phyloP scores from a whole-genome alignment of 2,329 filamentous ascomycete genomes.

The Mollisiaceae sp. region DNA sequence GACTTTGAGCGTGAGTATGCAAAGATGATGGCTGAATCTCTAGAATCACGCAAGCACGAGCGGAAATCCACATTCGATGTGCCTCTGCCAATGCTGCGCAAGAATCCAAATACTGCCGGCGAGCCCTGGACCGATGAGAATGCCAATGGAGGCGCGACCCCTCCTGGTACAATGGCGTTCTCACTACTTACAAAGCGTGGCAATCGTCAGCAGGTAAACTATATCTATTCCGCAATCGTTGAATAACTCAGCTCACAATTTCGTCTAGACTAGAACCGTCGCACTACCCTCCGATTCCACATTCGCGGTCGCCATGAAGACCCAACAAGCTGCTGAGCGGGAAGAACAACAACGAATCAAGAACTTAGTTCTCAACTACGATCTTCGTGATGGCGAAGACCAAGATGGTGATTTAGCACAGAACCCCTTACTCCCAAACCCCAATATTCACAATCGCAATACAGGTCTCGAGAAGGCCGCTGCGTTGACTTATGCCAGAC shows the following conservation, averaged over 20 bases:
- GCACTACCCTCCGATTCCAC: constrained; percentile 89
- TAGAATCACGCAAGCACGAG: constrained; percentile 95
- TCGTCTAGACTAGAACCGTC: constrained; percentile 81
- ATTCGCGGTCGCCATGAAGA: constrained; percentile 95
- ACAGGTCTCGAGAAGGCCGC: constrained; percentile 62
- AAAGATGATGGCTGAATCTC: constrained; percentile 96
- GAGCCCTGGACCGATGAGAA: constrained; percentile 47
- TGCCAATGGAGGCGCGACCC: constrained; percentile 42
- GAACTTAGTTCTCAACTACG: constrained; percentile 94
- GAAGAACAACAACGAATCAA: constrained; percentile 99
- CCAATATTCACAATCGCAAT: constrained; percentile 58
- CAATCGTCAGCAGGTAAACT: constrained; percentile 83
- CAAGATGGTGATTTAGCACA: constrained; percentile 70
- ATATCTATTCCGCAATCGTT: constrained; percentile 17
- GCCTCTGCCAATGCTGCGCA: constrained; percentile 86
- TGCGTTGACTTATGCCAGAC: constrained; percentile 38
- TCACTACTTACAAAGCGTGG: constrained; percentile 94
- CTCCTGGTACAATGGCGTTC: constrained; percentile 84
- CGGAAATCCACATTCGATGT: constrained; percentile 94
- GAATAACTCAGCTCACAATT: constrained; percentile 18
- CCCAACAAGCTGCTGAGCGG: constrained; percentile 89
- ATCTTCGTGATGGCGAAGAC: constrained; percentile 84
- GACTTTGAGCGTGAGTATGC: constrained; percentile 98
- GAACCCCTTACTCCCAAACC: constrained; percentile 50
- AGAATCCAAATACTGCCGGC: constrained; percentile 49